These are phyloP conservation scores for Kappamyces sp. DNA, from an alignment of 192 early-diverging fungal genomes.

Conservation along the genomic window DNA sequence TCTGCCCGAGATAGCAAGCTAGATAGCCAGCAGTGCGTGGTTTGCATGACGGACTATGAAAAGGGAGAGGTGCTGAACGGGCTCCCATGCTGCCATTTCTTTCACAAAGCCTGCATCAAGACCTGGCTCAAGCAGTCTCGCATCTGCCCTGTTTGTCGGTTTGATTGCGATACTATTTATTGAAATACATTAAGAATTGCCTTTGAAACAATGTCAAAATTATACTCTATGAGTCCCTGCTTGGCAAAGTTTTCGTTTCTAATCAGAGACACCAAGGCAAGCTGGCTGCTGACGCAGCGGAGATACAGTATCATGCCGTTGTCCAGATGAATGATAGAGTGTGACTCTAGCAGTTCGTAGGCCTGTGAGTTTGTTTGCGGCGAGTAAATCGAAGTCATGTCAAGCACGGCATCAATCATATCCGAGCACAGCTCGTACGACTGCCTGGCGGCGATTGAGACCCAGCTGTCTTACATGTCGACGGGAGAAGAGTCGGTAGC, in stretches of 20 bases:
- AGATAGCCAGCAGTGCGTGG: conserved; percentile 7
- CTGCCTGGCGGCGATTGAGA: conserved; percentile 55
- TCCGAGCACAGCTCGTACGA: conserved; percentile 89
- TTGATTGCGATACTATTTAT: background rate
- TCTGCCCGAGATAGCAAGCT: background rate
- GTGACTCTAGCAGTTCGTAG: conserved; percentile 40
- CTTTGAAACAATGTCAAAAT: conserved; percentile 75
- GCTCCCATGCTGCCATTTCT: conserved; percentile 3
- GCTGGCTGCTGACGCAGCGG: conserved; percentile 66
- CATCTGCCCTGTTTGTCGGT: background rate
- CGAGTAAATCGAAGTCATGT: conserved; percentile 68
- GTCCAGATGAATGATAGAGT: conserved; percentile 65
- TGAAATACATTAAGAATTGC: conserved; percentile 77
- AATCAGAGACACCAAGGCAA: conserved; percentile 72
- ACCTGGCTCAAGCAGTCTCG: background rate
- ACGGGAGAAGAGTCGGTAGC: conserved; percentile 88
- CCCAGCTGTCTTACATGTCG: conserved; percentile 28
- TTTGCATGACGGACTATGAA: conserved; percentile 11
- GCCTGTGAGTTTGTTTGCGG: conserved; percentile 15
- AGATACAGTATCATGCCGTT: conserved; percentile 77
- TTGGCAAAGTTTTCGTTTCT: conserved; percentile 76
- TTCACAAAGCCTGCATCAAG: conserved; percentile 5
- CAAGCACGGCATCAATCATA: conserved; percentile 89
- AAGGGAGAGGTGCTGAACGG: background rate
- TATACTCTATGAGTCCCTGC: conserved; percentile 82